Conservation (phyloP, 2,329 filamentous ascomycete species). For the Talaromyces verruculosus region DNA sequence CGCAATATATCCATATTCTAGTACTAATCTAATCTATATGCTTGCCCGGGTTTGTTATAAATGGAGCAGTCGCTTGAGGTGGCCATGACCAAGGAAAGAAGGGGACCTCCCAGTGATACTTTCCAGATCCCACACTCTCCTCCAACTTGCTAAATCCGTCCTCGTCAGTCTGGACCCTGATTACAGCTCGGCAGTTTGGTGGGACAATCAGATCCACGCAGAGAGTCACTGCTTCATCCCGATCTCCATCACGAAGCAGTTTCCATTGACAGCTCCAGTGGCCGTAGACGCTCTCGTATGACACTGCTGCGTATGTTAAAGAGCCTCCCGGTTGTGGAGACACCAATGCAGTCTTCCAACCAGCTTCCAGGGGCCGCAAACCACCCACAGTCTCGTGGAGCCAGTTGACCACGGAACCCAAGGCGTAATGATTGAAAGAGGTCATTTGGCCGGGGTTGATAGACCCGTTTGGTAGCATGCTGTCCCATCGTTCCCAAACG, state of each 20-base stretch:
- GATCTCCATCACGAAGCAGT: neutral
- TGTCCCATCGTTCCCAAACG: constrained; percentile 49
- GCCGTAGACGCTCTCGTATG: neutral
- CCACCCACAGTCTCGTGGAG: constrained; percentile 39
- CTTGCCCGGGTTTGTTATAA: neutral
- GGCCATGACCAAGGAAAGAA: constrained; percentile 6
- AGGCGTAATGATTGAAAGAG: constrained; percentile 46
- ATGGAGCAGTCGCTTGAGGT: neutral
- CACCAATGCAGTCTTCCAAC: constrained; percentile 30
- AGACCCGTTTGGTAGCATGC: constrained; percentile 38
- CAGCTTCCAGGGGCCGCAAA: constrained; percentile 31
- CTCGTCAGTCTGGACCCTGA: neutral
- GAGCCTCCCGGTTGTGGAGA: neutral
- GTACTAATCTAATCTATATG: neutral
- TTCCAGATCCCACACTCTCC: neutral
- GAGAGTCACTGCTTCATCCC: neutral
- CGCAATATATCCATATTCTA: neutral
- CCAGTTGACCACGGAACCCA: constrained; percentile 43
- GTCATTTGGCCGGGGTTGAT: constrained; percentile 47
- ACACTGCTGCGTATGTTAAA: neutral
- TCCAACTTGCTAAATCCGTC: neutral
- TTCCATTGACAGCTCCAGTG: neutral
- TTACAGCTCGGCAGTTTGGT: neutral
- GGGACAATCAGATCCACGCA: neutral
- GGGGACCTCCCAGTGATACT: neutral